Base-by-base conservation (phyloP, 2,329 filamentous ascomycete species). In the Ceratocystis cacaofunesta region DNA sequence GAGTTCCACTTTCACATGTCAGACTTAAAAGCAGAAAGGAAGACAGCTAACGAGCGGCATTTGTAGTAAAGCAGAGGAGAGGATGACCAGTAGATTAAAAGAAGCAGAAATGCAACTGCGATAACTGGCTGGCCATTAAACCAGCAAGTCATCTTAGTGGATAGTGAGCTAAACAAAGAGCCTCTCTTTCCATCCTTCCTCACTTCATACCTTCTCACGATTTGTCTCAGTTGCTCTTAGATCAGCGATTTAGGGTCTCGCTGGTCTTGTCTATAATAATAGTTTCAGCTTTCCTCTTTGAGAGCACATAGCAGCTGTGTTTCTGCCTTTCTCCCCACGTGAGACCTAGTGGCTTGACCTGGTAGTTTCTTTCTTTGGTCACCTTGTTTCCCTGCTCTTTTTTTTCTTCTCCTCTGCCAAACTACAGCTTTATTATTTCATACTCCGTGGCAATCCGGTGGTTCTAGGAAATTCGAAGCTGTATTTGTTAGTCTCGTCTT, bases 1-100 rank as follows among this genome's bases (percentile, higher is more conserved):
- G 46, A 65, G 30, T 48, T 64, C 55, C 66, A 65, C 58, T 67
- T 67, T 67, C 66, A 67, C 66, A 67, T 67, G 66, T 64, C 65
- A 66, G 58, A 44, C 25, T 19, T 15, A 12, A 22, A 50, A 22
- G 2, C 48, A 50, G 48, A 48, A 48, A 48, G 6, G 19, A 8
- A 25, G 48, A 10, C 19, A 2, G 36, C 36, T 15, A 41, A 41
- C 36, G 36, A 41, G 36, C 36, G 36, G 36, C 36, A 41, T 41
- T 41, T 41, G 36, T 15, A 12, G 36, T 41, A 41, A 12, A 41
- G 3, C 36, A 41, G 36, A 12, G 36, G 12, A 41, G 8, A 41
- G 8, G 22, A 22, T 19, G 25, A 22, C n/a, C n/a, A 50, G 46
- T 19, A 22, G 22, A 19, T 50, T 3, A 50, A 10, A 22, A 50